Base-by-base conservation (phyloP, 1,139 yeast genomes). In the Hanseniaspora sp. region DNA sequence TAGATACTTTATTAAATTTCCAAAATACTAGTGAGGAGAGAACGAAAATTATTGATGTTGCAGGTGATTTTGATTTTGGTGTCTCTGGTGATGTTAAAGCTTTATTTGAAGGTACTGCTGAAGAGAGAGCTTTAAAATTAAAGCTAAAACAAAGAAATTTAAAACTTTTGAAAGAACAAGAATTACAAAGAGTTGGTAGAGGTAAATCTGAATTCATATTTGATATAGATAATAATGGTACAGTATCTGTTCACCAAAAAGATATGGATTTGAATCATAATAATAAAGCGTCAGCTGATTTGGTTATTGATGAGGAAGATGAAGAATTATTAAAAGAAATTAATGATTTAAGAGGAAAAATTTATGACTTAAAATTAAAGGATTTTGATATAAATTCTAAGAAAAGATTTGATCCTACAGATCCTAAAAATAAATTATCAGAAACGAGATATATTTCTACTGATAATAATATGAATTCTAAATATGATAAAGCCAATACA, bases 11-110 rank as follows among this genome's bases (percentile, higher is more conserved):
- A 49, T 71, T 94, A 48, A 77, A 80, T 58, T 92, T 82, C 66
- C 98, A 94, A 65, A 87, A 79, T 1, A 80, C 92, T 9, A 86
- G 95, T 6, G 88, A 90, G 0, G 94, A 87, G 64, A 74, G 98
- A 65, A 92, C 97, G 0, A 81, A 79, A 62, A 88, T 94, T 59
- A 90, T 94, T 45, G 99, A 94, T 64, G 84, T 87, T 63, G 96
- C 95, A 0, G 80, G 95, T 7, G 98, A 94, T 65, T 92, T 82
- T 64, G 87, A 92, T 60, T 92, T 82, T 64, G 87, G 92, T 60
- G 88, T 92, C 56, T 96, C 92, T 61, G 82, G 86, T 61, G 96
- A 94, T 0, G 78, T 88, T 1, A 96, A 90, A 62, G 83, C 82
- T 63, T 94, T 84, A 52, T 58, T 76, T 48, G 94, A 98, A 98